phyloP scores from a whole-genome alignment of 371 early-diverging fungal species.

The Funneliformis caledonium region DNA sequence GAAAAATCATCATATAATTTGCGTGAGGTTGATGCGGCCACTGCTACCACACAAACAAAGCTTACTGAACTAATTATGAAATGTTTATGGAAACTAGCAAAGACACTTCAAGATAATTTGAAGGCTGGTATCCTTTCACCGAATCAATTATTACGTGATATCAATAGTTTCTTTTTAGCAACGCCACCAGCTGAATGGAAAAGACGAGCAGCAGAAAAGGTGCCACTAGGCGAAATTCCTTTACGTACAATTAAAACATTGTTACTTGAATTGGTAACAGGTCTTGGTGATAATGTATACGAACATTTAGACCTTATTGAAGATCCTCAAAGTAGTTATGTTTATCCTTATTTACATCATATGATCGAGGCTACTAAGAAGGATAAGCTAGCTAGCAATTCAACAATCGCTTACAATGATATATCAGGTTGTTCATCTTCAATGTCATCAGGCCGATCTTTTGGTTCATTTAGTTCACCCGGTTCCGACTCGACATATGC shows the following conservation, averaged over 20 bases:
- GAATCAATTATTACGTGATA: conserved; percentile 69
- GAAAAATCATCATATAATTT: conserved; percentile 29
- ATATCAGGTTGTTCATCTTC: not conserved
- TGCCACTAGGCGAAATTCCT: conserved; percentile 89
- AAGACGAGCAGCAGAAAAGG: conserved; percentile 69
- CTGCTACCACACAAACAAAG: conserved; percentile 63
- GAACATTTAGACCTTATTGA: conserved; percentile 68
- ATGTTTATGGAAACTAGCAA: conserved; percentile 94
- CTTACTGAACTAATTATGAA: conserved; percentile 93
- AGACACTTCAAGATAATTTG: conserved; percentile 75
- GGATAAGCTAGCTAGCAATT: not conserved
- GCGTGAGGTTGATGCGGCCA: conserved; percentile 52
- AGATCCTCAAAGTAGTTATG: conserved; percentile 64
- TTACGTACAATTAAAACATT: conserved; percentile 93
- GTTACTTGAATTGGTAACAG: conserved; percentile 74
- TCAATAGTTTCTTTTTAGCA: conserved; percentile 81
- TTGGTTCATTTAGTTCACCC: not conserved
- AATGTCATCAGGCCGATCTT: not conserved
- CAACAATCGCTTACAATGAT: not conserved
- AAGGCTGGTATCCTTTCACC: conserved; percentile 55
- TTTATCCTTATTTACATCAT: conserved; percentile 71
- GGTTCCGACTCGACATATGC: not conserved
- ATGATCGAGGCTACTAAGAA: conserved; percentile 70
- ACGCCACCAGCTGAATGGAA: conserved; percentile 90
- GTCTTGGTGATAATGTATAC: conserved; percentile 66